Evolutionary conservation across 225 moss, liverwort and hornwort genomes (phyloP), one percentile per base, ranked within the genome.

Genomic region (Thuidium tamariscinum): DNA sequence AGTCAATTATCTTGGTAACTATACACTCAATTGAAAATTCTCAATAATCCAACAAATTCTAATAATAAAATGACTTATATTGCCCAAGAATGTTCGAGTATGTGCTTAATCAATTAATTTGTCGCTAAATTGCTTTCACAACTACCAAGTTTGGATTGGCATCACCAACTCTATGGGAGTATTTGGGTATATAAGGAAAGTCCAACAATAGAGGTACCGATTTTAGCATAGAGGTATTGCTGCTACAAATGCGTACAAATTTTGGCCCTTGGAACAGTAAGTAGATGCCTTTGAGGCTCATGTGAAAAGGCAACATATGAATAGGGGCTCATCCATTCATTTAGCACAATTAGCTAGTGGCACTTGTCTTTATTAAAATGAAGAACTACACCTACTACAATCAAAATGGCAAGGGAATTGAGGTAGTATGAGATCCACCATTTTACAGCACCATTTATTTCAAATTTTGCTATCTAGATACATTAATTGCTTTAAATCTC

Each of bases 371-470:
- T 10, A 76, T 92, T n/a, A 86, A 78, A 44, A 90, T 90, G 60
- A 92, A 92, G 39, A 84, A 92, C 74, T 92, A 88, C 78, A 88
- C 88, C 60, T 77, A 72, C 71, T 90, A 86, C 81, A 92, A 92
- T 7, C 86, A 81, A 66, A 59, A 80, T 23, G 90, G 92, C 44
- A 55, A 27, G 5, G 85, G 87, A 39, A 62, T 77, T 57, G 52
- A 11, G 87, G 91, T 87, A 73, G 91, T 87, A 73, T 22, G 64
- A 44, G 27, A 27, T 46, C 66, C 6, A 44, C 39, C 22, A 62
- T 36, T 52, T 60, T 34, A 63, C 61, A 46, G 3, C 32, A 44
- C 9, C 15, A 15, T 32, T 46, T 80, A 34, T 34, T 16, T 54
- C 67, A 27, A 39, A 10, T 68, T 29, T 7, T 54, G 21, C 39